Percentiles rank a stretch among this genome's conserved stretches.
Conservation (phyloP, 805 yeast genomes). For the Starmerella apis region DNA sequence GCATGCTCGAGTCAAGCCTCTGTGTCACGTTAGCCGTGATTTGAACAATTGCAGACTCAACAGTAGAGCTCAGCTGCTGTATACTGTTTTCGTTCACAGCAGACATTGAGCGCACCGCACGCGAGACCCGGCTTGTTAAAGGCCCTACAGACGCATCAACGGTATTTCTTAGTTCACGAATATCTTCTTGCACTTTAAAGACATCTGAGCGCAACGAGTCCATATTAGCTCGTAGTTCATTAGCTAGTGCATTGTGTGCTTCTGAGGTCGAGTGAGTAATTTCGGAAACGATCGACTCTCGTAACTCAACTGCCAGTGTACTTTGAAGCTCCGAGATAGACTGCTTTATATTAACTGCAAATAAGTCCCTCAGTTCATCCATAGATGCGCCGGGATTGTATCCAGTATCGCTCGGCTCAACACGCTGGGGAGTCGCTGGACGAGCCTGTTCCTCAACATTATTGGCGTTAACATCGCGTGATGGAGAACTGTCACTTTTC, state of each 20-base stretch:
- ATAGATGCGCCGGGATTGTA: too few species aligned
- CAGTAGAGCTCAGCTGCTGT: background rate
- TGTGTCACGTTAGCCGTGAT: background rate
- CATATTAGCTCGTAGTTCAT: background rate
- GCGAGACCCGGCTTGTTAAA: background rate
- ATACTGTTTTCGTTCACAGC: background rate
- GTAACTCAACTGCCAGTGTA: too few species aligned
- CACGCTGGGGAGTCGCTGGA: too few species aligned
- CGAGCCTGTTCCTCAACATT: too few species aligned
- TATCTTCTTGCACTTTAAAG: background rate
- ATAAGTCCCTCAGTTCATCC: too few species aligned
- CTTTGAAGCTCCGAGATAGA: too few species aligned
- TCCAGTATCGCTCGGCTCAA: too few species aligned
- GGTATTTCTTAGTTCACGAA: background rate
- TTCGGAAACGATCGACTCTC: too few species aligned
- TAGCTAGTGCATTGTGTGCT: background rate
- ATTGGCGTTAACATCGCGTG: too few species aligned
- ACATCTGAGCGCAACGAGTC: background rate
- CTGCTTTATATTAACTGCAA: too few species aligned
- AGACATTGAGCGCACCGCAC: background rate
- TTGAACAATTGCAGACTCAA: background rate
- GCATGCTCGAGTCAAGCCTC: background rate
- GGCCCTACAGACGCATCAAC: background rate
- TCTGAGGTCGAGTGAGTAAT: background rate
- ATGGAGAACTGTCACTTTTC: too few species aligned